Evolutionary conservation across 2,329 filamentous ascomycete species (phyloP), one percentile per base, ranked within the genome.

Genomic region (Trichoderma atrobrunneum): DNA sequence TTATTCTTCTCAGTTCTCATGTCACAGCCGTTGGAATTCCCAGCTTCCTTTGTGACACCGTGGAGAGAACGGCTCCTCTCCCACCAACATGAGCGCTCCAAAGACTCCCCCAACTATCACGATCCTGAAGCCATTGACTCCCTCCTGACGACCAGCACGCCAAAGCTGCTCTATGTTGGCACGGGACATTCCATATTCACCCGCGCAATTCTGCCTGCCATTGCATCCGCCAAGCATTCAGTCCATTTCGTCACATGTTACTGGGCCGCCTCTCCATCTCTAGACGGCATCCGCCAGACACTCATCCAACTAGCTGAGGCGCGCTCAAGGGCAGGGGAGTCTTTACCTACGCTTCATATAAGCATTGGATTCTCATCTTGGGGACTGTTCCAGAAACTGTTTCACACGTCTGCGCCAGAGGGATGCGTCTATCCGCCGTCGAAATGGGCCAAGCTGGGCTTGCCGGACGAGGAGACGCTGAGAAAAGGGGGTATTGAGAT

Each of bases 221-320:
- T 95, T 4, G 81, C 88, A 5, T 78, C 82, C 0, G 90, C 92
- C 3, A 83, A 86, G 43, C 81, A 85, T 62, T 92, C 94, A 76
- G 83, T 95, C 32, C 88, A 94, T 72, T 85, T 96, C 56, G 91
- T 94, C 7, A 95, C 93, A 10, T 95, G 93, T 80, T 96, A 95
- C 81, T 95, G 93, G 92, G 90, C 93, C 0, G 83, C 84, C 0
- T 95, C 92, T 0, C 80, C 85, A 1, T 91, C 89, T 0, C 84
- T 91, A 21, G 82, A 86, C 5, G 85, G 85, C 0, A 82, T 96
- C 14, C 85, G 83, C 51, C 82, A 87, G 5, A 84, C 89, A 0
- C 85, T 96, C 1, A 80, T 85, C 16, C 83, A 83, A 66, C 85
- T 96, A 10, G 92, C 91, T 1, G 81, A 51, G 30, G 83, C 75